Evolutionary conservation across 1,284 basidiomycete species (phyloP).

Genomic region (Volvariella volvacea): DNA sequence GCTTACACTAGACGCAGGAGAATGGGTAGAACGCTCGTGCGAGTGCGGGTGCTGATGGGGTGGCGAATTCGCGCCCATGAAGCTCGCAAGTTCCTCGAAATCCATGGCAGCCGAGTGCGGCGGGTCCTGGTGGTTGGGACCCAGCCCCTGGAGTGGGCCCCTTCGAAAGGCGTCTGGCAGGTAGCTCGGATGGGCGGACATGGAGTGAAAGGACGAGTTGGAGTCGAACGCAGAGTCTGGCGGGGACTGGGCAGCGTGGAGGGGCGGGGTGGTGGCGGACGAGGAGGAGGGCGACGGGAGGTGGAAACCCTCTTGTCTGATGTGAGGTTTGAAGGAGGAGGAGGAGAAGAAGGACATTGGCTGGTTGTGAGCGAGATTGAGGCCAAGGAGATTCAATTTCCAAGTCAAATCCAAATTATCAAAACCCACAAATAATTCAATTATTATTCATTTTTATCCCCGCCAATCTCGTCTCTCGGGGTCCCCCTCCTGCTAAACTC

Average conservation of each 20-base stretch:
- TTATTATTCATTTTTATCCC: constrained; percentile 1
- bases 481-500: constrained; percentile 3
- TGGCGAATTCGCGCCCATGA: neutral
- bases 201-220: constrained; percentile 2
- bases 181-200: constrained; percentile 1
- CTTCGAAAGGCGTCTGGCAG: constrained; percentile 4
- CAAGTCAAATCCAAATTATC: too few relatives aligned
- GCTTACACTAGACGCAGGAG: neutral
- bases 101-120: neutral
- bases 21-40: constrained; percentile 7
- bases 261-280: constrained; percentile 1
- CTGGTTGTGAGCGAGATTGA: neutral
- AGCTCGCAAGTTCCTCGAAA: constrained; percentile 4
- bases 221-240: neutral
- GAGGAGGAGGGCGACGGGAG: constrained; percentile 1
- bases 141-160: neutral
- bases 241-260: too few relatives aligned
- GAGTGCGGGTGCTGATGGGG: constrained; percentile 3
- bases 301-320: constrained; percentile 8
- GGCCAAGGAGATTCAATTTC: too few relatives aligned
- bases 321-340: constrained; percentile 3
- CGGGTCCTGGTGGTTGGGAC: neutral
- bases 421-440: neutral
- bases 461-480: constrained; percentile 1
- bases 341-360: constrained; percentile 7